A percentile compares a stretch with the other conserved stretches of the same genome.
Conservation (phyloP, 2,329 filamentous ascomycete genomes). For the Fonsecaea erecta region DNA sequence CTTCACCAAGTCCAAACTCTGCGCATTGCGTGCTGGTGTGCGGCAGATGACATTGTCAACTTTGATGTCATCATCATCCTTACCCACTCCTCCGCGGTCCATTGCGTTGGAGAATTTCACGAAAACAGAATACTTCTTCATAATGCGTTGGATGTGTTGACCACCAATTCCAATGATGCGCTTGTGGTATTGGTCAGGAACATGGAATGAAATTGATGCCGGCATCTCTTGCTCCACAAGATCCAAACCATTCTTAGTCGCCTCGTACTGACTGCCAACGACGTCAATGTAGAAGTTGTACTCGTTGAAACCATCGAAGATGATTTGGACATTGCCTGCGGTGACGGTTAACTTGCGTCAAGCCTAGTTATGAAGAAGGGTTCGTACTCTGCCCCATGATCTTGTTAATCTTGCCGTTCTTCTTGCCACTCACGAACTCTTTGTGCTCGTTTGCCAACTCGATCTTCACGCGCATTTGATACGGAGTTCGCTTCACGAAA, state of each 20-base stretch:
- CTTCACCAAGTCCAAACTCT: constrained; percentile 95
- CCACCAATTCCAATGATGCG: constrained; percentile 98
- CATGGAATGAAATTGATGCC: constrained; percentile 97
- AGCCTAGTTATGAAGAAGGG: constrained; percentile 13
- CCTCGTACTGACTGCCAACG: constrained; percentile 87
- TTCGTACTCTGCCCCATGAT: constrained; percentile 95
- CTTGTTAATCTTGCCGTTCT: constrained; percentile 99
- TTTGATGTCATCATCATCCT: constrained; percentile 97
- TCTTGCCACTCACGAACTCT: constrained; percentile 98
- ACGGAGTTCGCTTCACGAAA: constrained; percentile 83
- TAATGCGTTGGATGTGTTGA: constrained; percentile 98
- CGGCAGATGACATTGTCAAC: constrained; percentile 99
- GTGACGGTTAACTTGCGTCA: constrained; percentile 31
- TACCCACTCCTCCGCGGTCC: constrained; percentile 90
- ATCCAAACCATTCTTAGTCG: constrained; percentile 87
- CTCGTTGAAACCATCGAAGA: constrained; percentile 98
- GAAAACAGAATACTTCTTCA: constrained; percentile 99
- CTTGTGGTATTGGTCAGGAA: constrained; percentile 98
- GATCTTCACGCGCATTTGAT: constrained; percentile 96
- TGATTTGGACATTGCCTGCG: constrained; percentile 89
- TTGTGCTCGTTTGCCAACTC: constrained; percentile 99
- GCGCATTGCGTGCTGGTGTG: constrained; percentile 93
- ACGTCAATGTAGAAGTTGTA: constrained; percentile 99
- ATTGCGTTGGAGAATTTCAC: constrained; percentile 99
- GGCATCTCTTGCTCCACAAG: constrained; percentile 99